Evolutionary conservation across 345 rosid species (phyloP).

Genomic region (Sisymbrium altissimum): DNA sequence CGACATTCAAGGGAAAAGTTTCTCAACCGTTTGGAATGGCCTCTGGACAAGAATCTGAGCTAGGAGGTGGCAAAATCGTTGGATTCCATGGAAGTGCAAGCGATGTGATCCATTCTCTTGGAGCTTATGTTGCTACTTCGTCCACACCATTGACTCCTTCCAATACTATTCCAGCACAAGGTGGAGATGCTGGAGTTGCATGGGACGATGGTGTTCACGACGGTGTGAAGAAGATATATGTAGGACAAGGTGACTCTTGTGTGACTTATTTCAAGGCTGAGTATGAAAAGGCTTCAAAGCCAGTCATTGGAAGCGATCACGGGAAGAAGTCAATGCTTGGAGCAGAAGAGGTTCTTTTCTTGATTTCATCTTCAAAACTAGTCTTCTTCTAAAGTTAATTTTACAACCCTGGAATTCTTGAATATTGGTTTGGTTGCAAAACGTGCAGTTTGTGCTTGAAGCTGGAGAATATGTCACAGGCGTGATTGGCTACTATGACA

Average conservation of each 20-base stretch:
- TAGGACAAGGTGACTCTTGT: constrained; percentile 32
- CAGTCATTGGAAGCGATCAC: constrained; percentile 18
- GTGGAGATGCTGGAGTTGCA: constrained; percentile 32
- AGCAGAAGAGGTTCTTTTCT: constrained; percentile 27
- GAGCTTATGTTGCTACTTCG: constrained; percentile 22
- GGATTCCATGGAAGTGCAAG: constrained; percentile 35
- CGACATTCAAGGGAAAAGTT: constrained; percentile 19
- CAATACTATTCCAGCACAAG: constrained; percentile 20
- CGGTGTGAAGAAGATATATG: constrained; percentile 19
- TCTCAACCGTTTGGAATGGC: constrained; percentile 29
- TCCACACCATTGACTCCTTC: constrained; percentile 19
- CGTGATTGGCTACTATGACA: constrained; percentile 24
- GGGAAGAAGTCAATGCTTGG: constrained; percentile 29
- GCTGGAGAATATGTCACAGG: constrained; percentile 25
- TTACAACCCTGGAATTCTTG: background rate
- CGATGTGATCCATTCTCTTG: constrained; percentile 24
- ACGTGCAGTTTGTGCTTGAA: constrained; percentile 36
- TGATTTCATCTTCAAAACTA: background rate
- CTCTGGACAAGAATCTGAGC: constrained; percentile 23
- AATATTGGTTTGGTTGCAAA: constrained; percentile 11
- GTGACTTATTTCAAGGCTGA: constrained; percentile 24
- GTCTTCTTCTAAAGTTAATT: background rate
- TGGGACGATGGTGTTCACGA: constrained; percentile 39
- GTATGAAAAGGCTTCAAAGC: constrained; percentile 22
- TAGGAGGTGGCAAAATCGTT: constrained; percentile 30